Base-by-base conservation (phyloP, 495 filamentous ascomycete genomes). In the Cryomyces minteri region DNA sequence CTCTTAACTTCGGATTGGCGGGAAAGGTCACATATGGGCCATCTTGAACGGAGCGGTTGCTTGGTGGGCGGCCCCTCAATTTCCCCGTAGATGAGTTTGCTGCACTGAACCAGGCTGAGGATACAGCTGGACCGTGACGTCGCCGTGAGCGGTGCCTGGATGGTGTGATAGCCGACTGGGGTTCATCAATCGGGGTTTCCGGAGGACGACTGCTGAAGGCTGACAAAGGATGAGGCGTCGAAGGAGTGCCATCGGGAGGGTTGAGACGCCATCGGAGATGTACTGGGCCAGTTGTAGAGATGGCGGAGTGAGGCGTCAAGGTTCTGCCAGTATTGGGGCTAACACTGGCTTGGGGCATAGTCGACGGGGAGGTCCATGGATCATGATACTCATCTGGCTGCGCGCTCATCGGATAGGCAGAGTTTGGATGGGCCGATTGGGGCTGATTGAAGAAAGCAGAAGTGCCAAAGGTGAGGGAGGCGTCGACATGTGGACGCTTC, bases 61-160 rank as follows among this genome's bases (percentile, higher is more conserved):
- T 85, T 4, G 88, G 87, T 44, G 90, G 90, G 47, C 90, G 67
- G 7, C 90, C 90, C 39, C 90, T 67, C 11, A 84, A 62, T 48
- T 90, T 93, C 4, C 85, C 84, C 6, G 68, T 75, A 2, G 76
- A 64, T 25, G 75, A 68, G 31, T 72, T 71, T 4, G 72, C 76
- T 39, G 72, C 77, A 44, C 73, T 82, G 14, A 83, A 75, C 90
- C 90, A 98, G 9, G 90, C 90, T 28, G 88, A 94, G 5, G 90
- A 98, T 2, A 98, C 88, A 2, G 83, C 85, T 0, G 90, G 87
- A 0, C 88, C 88, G 57, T 94, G 86, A n/a, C 86, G 74, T 41
- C 84, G 67, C 29, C 78, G 70, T 50, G 76, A 77, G 10, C 67
- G 44, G 25, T 48, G 63, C 2, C 60, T 52, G 2, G 69, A 71